These are phyloP conservation scores for Nymphaea thermarum DNA, from an alignment of 164 flowering plant species.

Conservation along the genomic window DNA sequence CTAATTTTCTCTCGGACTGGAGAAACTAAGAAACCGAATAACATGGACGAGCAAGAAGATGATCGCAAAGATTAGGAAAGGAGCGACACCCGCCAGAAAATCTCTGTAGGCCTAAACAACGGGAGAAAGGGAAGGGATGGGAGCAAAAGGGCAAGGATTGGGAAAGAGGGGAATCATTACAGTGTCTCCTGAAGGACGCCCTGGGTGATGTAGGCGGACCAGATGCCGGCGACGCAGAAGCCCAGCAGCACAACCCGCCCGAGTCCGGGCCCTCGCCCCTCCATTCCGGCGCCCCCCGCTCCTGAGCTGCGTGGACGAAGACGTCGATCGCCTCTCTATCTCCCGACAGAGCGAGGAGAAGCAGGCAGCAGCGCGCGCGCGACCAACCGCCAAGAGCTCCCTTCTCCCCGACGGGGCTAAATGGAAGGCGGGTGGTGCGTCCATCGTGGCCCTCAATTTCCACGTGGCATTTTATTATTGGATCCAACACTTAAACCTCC, in stretches of 20 bases:
- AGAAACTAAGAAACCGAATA: no score
- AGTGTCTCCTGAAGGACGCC: slow-evolving; percentile 87
- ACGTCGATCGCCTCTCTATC: no score
- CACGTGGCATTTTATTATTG: slow-evolving; percentile 12
- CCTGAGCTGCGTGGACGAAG: slow-evolving; percentile 14
- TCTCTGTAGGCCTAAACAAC: not conserved
- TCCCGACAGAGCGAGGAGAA: slow-evolving; percentile 3
- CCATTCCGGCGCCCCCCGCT: slow-evolving; percentile 30
- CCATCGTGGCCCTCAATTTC: not conserved
- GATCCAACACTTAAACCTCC: not conserved
- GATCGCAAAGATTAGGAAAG: no score
- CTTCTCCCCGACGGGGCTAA: not conserved
- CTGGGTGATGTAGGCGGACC: slow-evolving; percentile 93
- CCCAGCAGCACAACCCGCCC: slow-evolving; percentile 58
- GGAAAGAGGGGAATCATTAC: slow-evolving; percentile 27
- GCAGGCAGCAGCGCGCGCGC: not conserved
- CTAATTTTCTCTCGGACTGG: no score
- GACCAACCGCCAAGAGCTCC: not conserved
- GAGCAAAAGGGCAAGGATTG: not conserved
- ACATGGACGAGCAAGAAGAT: no score
- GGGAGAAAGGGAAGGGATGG: not conserved
- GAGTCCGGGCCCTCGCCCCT: slow-evolving; percentile 56
- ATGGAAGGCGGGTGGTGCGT: not conserved
- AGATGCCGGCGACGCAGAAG: slow-evolving; percentile 86
- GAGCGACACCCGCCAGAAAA: not conserved